Base-by-base conservation (phyloP, 2,329 filamentous ascomycete species). In the Rugonectria rugulosa region DNA sequence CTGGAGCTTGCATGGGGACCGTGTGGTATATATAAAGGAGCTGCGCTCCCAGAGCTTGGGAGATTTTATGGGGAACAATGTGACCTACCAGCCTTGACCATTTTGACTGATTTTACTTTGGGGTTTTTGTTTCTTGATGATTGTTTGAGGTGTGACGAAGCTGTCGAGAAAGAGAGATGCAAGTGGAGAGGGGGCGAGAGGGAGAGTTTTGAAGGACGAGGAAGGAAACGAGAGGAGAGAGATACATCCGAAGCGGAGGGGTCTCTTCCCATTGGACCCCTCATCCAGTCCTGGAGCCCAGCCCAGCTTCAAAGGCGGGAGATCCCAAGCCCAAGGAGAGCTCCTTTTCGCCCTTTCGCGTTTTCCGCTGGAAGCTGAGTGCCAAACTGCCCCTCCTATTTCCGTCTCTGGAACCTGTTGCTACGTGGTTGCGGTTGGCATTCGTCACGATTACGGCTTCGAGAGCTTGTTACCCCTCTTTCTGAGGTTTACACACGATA, bases 71-170 rank as follows among this genome's bases (percentile, higher is more conserved):
- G 27, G 42, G 43, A 47, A n/a, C 31, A 15, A 19, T 50, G 34
- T 29, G 40, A 50, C 90, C 74, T 87, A 96, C 92, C 91, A 82
- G 94, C 93, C 87, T 97, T 97, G 84, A 97, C 93, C 93, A 97
- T 97, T 88, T 88, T 97, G 89, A 81, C 80, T 81, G 80, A 68
- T 81, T 72, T 65, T 24, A 40, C 20, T 40, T 24, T 40, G 23
- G 37, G n/a, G 5, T 70, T 69, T 72, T 55, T 43, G 45, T 59
- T 56, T 67, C 17, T 34, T 40, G 59, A 50, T 51, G 51, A 53
- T 51, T 45, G 48, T 32, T 55, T 42, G 38, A 56, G 50, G 51
- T 51, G 52, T 44, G 41, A 56, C 43, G 49, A 64, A 61, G 62
- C 54, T 61, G 56, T 61, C 43, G 42, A 58, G 45, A 56, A 59